Conservation (phyloP, 2,329 filamentous ascomycete species). For the Curvularia sp. region DNA sequence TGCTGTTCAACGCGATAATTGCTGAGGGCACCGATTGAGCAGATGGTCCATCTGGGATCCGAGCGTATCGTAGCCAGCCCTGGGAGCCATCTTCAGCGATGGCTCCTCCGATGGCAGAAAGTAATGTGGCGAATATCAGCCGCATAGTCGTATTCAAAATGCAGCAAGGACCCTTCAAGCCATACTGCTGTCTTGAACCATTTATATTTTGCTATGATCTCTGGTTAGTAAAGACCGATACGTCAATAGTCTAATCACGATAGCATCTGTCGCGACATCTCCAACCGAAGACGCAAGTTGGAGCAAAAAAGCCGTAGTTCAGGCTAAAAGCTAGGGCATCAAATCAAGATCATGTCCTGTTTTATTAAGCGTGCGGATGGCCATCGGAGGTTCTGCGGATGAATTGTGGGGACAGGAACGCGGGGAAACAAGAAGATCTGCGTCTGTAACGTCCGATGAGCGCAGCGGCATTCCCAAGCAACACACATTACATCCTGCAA, state of each 20-base stretch:
- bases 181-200: neutral
- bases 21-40: conserved; percentile 57
- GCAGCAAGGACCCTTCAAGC: neutral
- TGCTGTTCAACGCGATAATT: conserved; percentile 64
- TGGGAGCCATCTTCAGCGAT: conserved; percentile 66
- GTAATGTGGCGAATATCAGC: conserved; percentile 9
- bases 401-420: conserved; percentile 7
- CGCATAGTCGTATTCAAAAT: conserved; percentile 11
- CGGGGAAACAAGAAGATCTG: conserved; percentile 9
- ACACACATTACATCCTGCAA: neutral
- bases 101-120: conserved; percentile 1
- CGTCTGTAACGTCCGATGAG: neutral
- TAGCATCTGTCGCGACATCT: conserved; percentile 9
- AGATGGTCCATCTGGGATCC: conserved; percentile 53
- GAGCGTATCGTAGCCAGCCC: conserved; percentile 71
- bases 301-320: conserved; percentile 13
- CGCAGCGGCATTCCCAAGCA: neutral
- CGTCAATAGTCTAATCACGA: conserved; percentile 7
- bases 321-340: conserved; percentile 15
- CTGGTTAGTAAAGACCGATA: neutral
- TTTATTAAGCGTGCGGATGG: conserved; percentile 15
- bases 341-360: neutral
- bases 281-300: neutral
- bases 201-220: conserved; percentile 14
- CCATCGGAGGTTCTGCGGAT: conserved; percentile 2